Base-by-base conservation (phyloP, 164 flowering plant genomes). In the Aristolochia contorta region DNA sequence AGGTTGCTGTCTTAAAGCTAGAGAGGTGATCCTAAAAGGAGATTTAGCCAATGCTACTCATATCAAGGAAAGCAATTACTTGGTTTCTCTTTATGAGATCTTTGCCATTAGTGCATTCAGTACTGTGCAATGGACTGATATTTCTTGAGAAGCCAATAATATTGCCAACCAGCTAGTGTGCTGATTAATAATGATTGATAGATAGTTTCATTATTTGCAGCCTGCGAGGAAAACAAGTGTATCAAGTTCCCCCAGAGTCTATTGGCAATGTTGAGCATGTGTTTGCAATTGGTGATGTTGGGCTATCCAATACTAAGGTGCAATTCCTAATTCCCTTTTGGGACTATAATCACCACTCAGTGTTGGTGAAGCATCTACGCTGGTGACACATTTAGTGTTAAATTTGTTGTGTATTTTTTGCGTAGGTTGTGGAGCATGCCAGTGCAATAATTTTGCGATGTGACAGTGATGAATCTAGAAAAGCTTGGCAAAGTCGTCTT, bases 351-450 rank as follows among this genome's bases (percentile, higher is more conserved):
- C 23, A 1, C 14, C 16, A 22, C 46, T 10, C 8, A 41, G 18
- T 58, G 4, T 16, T 3, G 18, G 10, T 22, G 19, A 18, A 43
- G 19, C 10, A 30, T 18, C 12, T 15, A 45, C 16, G 45, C 13
- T 24, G 16, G 24, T 15, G n/a, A 49, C 32, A 12, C 48, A n/a
- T 18, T 51, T 32, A 13, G 25, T 59, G 37, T 55, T 25, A 20
- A 54, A 30, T 43, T 30, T 16, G 12, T 9, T 24, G 54, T 21
- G 43, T 51, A 51, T 41, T 65, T 61, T 16, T 74, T 37, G 9
- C 43, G 45, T 69, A 93, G 99, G 80, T 90, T 61, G 73, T 90
- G 47, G 97, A 90, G 77, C 85, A 84, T 74, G 71, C 54, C 33
- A 88, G 79, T 82, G 85, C 96, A 19, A 37, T 93, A 15, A 79